Evolutionary conservation across 345 rosid species (phyloP).

Genomic region (Schrenkiella parvula): DNA sequence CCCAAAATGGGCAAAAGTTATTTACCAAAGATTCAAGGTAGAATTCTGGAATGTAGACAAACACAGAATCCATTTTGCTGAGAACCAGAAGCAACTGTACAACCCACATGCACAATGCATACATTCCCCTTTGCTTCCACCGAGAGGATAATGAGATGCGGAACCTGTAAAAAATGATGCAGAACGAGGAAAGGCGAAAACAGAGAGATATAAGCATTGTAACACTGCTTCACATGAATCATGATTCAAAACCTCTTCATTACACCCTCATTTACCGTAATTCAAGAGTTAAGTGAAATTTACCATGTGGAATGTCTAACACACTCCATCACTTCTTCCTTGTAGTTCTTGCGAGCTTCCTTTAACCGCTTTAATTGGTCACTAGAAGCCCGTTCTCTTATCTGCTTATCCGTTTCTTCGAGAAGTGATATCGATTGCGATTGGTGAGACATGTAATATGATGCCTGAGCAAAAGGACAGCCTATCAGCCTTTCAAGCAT

Average conservation of each 20-base stretch:
- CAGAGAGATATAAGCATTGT: conserved; percentile 12
- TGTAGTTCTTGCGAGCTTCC: conserved; percentile 84
- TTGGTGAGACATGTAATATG: conserved; percentile 80
- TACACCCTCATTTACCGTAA: not conserved
- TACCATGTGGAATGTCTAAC: conserved; percentile 94
- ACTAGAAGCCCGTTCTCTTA: conserved; percentile 59
- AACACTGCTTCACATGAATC: not conserved
- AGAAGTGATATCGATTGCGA: conserved; percentile 78
- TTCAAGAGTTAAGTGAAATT: conserved; percentile 19
- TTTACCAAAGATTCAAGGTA: conserved; percentile 89
- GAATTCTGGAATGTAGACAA: conserved; percentile 80
- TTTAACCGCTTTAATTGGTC: conserved; percentile 80
- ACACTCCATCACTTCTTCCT: conserved; percentile 77
- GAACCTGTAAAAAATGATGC: conserved; percentile 51
- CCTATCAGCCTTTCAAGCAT: conserved; percentile 28
- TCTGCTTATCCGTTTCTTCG: conserved; percentile 93
- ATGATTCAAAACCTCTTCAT: not conserved
- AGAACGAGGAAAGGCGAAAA: conserved; percentile 1
- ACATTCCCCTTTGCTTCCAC: conserved; percentile 99
- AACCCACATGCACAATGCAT: conserved; percentile 94
- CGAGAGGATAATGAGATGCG: conserved; percentile 75
- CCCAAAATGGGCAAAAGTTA: not conserved
- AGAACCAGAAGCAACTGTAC: conserved; percentile 83
- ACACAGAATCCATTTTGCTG: conserved; percentile 81
- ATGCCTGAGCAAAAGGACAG: conserved; percentile 54